phyloP scores from a whole-genome alignment of 805 yeast genomes.

The Candida oleophila region DNA sequence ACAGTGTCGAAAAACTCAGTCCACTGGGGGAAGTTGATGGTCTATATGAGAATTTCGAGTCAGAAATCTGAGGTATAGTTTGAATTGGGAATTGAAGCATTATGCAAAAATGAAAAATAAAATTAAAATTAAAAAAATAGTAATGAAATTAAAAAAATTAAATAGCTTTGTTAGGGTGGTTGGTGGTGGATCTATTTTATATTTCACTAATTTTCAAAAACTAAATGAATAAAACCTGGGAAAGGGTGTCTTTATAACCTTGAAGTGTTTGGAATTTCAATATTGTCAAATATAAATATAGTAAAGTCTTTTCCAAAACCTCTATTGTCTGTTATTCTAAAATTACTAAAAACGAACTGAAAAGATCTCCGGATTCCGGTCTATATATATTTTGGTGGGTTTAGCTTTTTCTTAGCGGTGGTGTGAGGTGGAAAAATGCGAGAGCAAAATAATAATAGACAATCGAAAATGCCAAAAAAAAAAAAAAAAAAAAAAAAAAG shows the following conservation, averaged over 20 bases:
- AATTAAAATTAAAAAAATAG: not conserved
- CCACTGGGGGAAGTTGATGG: constrained; percentile 2
- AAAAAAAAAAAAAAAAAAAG: not conserved
- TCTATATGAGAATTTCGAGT: constrained; percentile 1
- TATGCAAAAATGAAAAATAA: not conserved
- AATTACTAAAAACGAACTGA: not conserved
- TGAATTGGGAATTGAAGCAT: constrained; percentile 6
- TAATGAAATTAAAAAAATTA: no score
- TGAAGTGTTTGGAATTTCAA: no score
- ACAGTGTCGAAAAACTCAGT: constrained; percentile 3
- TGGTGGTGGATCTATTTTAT: no score
- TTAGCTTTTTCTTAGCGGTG: not conserved
- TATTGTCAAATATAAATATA: no score
- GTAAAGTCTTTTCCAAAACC: no score
- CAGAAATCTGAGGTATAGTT: constrained; percentile 2
- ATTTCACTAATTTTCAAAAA: no score
- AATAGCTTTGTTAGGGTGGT: no score
- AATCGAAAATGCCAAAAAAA: not conserved
- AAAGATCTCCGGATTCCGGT: not conserved
- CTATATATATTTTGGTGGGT: not conserved
- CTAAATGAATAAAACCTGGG: no score
- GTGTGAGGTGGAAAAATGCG: not conserved
- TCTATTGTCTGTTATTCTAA: no score
- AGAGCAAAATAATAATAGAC: not conserved
- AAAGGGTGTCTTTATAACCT: no score